phyloP scores from a whole-genome alignment of 306 rosid species.

The Gleditsia sinensis region DNA sequence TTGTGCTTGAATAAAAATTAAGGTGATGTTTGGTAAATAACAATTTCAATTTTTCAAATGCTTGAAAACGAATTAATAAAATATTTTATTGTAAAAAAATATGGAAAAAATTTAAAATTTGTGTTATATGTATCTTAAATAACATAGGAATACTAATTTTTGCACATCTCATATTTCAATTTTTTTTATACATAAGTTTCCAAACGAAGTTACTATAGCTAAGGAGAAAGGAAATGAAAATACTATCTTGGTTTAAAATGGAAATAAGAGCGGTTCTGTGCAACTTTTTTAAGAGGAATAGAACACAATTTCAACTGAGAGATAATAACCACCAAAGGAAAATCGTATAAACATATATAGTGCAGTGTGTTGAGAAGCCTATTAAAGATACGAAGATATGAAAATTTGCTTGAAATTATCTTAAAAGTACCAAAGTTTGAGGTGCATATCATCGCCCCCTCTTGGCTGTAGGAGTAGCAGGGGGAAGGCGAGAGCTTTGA shows the following conservation, averaged over 20 bases:
- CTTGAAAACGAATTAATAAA: too few relatives aligned
- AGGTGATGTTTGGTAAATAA: too few relatives aligned
- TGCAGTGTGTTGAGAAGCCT: conserved; percentile 14
- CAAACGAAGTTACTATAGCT: too few relatives aligned
- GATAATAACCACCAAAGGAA: conserved; percentile 29
- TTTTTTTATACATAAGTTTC: too few relatives aligned
- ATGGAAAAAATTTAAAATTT: too few relatives aligned
- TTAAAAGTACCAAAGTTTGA: conserved; percentile 40
- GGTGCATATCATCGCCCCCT: conserved; percentile 50
- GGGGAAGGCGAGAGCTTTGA: conserved; percentile 60
- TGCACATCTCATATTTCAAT: too few relatives aligned
- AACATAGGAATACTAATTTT: too few relatives aligned
- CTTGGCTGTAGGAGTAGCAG: conserved; percentile 64
- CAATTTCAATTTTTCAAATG: too few relatives aligned
- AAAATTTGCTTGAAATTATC: conserved; percentile 22
- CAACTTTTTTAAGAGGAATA: conserved; percentile 14
- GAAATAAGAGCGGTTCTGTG: conserved; percentile 38
- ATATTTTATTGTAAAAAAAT: too few relatives aligned
- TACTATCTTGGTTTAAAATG: conserved; percentile 31
- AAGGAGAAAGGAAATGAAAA: conserved; percentile 14
- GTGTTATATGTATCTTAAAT: too few relatives aligned
- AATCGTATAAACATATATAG: conserved; percentile 34
- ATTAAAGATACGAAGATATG: background rate
- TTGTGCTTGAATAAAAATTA: conserved; percentile 20
- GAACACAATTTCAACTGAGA: conserved; percentile 30